Evolutionary conservation across 192 early-diverging fungal genomes (phyloP).

Genomic region (Rhizoclosmatium sp.): DNA sequence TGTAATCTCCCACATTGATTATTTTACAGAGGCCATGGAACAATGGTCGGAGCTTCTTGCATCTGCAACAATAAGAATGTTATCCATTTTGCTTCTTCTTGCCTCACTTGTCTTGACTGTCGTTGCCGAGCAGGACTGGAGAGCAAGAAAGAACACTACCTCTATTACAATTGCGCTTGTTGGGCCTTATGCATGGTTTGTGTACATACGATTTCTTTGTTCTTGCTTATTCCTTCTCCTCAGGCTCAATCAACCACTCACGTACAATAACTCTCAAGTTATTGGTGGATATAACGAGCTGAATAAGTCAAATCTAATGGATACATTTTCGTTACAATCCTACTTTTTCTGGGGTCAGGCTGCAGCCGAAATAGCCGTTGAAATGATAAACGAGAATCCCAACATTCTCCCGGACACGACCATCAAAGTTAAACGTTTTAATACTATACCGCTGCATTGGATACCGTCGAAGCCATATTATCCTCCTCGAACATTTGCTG

Average conservation of each 20-base stretch:
- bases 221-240: background rate
- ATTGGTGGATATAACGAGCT: background rate
- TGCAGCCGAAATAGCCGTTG: background rate
- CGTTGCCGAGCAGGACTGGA: no score
- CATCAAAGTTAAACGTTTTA: background rate
- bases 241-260: background rate
- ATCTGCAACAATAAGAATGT: no score
- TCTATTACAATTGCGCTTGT: conserved; percentile 1
- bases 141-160: background rate
- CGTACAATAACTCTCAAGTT: conserved; percentile 5
- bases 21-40: no score
- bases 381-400: background rate
- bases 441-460: background rate
- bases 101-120: no score
- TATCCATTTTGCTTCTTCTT: no score
- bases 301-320: background rate
- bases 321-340: background rate
- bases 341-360: conserved; percentile 4
- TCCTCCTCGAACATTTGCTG: background rate
- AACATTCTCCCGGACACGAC: background rate
- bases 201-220: background rate
- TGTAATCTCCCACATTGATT: no score
- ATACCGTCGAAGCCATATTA: no score
- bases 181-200: background rate
- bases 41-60: no score